Evolutionary conservation across 371 early-diverging fungal species (phyloP).

Genomic region (Smittium mucronatum): DNA sequence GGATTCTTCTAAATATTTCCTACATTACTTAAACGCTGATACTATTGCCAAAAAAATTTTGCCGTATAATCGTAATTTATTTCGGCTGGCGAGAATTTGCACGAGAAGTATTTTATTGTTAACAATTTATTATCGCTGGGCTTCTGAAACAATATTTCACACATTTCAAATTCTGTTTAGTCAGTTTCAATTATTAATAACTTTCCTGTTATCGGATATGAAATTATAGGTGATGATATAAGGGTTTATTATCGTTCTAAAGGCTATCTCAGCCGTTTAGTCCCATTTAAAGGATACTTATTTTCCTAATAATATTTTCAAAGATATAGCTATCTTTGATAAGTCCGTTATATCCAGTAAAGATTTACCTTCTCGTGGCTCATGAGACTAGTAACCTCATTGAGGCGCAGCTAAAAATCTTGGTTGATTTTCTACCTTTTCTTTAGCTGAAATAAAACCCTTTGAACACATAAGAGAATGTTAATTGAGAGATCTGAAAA

Average conservation of each 20-base stretch:
- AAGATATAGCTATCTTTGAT: background rate
- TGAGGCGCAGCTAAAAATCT: background rate
- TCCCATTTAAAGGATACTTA: conserved; percentile 32
- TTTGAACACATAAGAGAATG: conserved; percentile 1
- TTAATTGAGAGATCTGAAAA: no score
- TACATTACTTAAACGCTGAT: no score
- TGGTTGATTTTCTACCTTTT: background rate
- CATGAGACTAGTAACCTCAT: background rate
- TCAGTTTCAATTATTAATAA: background rate
- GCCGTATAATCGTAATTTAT: no score
- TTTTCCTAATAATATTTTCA: conserved; percentile 27
- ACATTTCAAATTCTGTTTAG: background rate
- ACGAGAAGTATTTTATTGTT: no score
- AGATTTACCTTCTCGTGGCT: background rate
- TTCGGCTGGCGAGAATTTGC: no score
- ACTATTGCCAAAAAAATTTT: no score
- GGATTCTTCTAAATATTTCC: no score
- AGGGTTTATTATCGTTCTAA: background rate
- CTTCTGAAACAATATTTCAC: conserved; percentile 2
- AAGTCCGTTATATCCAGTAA: background rate
- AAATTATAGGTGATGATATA: background rate
- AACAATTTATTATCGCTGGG: no score
- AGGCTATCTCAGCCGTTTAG: background rate
- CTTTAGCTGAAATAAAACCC: background rate
- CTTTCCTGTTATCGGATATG: background rate